These are phyloP conservation scores for Bruguiera gymnorhiza DNA, from an alignment of 345 rosid genomes.

Conservation along the genomic window DNA sequence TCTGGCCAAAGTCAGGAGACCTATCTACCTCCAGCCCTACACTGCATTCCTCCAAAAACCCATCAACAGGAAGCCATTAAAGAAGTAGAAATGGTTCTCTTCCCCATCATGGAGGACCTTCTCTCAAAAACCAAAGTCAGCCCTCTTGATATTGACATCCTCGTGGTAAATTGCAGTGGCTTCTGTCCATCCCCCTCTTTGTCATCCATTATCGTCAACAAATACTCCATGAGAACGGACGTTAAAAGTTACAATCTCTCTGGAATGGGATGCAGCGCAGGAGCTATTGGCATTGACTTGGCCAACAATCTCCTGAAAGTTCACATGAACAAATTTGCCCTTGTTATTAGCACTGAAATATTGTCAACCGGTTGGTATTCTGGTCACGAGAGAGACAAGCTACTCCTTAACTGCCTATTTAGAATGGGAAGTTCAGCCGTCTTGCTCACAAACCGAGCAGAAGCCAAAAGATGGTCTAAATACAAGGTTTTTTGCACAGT, in stretches of 20 bases:
- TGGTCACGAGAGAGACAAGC: constrained; percentile 42
- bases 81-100: constrained; percentile 49
- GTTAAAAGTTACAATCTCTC: constrained; percentile 48
- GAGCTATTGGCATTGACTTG: constrained; percentile 40
- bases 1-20: constrained; percentile 50
- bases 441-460: constrained; percentile 43
- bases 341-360: constrained; percentile 56
- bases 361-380: constrained; percentile 58
- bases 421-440: constrained; percentile 61
- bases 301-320: constrained; percentile 39
- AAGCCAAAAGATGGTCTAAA: constrained; percentile 33
- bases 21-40: constrained; percentile 54
- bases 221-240: constrained; percentile 41
- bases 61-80: constrained; percentile 32
- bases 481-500: constrained; percentile 31
- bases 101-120: constrained; percentile 45
- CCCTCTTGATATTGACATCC: constrained; percentile 42
- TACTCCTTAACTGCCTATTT: constrained; percentile 51
- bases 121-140: constrained; percentile 38
- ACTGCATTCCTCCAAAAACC: constrained; percentile 48
- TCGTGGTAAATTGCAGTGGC: constrained; percentile 50
- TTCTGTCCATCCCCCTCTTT: constrained; percentile 58
- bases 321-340: constrained; percentile 34
- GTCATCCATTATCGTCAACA: constrained; percentile 45
- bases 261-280: constrained; percentile 70